Percentiles rank a stretch among this genome's conserved stretches.
Conservation (phyloP, 1,284 basidiomycete species). For the Trichosporon faecale region DNA sequence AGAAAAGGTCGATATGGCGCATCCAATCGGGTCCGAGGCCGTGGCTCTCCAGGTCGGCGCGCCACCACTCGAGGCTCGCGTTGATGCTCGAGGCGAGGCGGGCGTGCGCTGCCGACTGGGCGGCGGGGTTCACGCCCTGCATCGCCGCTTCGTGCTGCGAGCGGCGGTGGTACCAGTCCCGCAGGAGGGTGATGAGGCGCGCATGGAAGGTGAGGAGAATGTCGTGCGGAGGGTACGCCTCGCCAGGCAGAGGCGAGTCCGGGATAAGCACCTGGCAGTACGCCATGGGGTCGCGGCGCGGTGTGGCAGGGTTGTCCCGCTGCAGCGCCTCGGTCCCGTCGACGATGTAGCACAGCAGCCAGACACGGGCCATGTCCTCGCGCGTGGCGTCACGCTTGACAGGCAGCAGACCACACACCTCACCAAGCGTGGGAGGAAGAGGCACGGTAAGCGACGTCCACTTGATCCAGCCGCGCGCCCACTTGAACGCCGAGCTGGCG, state of each 20-base stretch:
- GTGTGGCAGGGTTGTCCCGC: slow-evolving; percentile 22
- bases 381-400: slow-evolving; percentile 35
- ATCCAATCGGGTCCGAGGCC: slow-evolving; percentile 16
- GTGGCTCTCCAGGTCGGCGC: slow-evolving; percentile 28
- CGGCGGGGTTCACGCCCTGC: neutral
- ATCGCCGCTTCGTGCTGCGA: slow-evolving; percentile 15
- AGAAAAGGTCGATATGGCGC: slow-evolving; percentile 34
- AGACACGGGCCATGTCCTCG: slow-evolving; percentile 42
- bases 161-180: slow-evolving; percentile 32
- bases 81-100: slow-evolving; percentile 30
- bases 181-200: slow-evolving; percentile 36
- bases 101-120: slow-evolving; percentile 9
- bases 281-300: slow-evolving; percentile 28
- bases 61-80: slow-evolving; percentile 35
- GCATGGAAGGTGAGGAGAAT: slow-evolving; percentile 42
- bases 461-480: slow-evolving; percentile 48
- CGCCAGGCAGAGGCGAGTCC: slow-evolving; percentile 20
- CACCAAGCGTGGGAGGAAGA: slow-evolving; percentile 32
- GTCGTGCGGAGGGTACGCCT: slow-evolving; percentile 29
- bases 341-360: slow-evolving; percentile 46
- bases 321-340: slow-evolving; percentile 37
- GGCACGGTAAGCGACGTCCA: slow-evolving; percentile 24
- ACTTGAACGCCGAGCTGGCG: slow-evolving; percentile 41
- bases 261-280: slow-evolving; percentile 32
- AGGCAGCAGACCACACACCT: slow-evolving; percentile 35